phyloP scores from a whole-genome alignment of 768 basidiomycete species.

The Phylloporus rhodoxanthus region DNA sequence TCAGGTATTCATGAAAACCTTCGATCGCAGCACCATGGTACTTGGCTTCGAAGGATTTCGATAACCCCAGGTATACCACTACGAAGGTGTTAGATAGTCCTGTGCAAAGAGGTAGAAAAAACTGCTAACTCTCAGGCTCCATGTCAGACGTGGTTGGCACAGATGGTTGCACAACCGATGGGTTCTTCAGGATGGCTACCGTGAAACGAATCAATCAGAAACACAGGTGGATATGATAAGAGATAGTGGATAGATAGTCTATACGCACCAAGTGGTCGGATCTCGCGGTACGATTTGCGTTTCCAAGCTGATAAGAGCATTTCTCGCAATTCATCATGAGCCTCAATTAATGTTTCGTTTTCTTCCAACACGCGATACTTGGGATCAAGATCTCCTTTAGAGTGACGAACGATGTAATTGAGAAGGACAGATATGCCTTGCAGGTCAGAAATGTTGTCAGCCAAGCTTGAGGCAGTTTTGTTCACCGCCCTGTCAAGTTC shows the following conservation, averaged over 20 bases:
- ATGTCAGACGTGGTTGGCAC: background rate
- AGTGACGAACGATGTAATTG: background rate
- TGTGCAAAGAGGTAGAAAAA: no score
- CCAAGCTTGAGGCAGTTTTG: no score
- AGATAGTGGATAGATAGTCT: no score
- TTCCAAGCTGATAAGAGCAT: no score
- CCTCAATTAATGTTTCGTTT: background rate
- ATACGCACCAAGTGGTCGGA: no score
- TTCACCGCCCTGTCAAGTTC: background rate
- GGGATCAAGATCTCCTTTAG: background rate
- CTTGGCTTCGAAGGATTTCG: background rate
- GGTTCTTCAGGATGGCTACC: background rate
- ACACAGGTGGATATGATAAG: no score
- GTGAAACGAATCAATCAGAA: no score
- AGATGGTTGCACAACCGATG: background rate
- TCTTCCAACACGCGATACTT: background rate
- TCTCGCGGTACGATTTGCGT: no score
- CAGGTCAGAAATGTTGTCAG: no score
- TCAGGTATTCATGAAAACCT: background rate
- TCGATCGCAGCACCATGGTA: background rate
- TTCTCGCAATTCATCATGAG: no score
- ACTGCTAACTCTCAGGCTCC: background rate
- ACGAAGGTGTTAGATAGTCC: background rate
- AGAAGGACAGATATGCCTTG: no score
- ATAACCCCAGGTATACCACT: background rate